Evolutionary conservation across 345 rosid species (phyloP), one percentile per base, ranked within the genome.

Genomic region (Angophora floribunda): DNA sequence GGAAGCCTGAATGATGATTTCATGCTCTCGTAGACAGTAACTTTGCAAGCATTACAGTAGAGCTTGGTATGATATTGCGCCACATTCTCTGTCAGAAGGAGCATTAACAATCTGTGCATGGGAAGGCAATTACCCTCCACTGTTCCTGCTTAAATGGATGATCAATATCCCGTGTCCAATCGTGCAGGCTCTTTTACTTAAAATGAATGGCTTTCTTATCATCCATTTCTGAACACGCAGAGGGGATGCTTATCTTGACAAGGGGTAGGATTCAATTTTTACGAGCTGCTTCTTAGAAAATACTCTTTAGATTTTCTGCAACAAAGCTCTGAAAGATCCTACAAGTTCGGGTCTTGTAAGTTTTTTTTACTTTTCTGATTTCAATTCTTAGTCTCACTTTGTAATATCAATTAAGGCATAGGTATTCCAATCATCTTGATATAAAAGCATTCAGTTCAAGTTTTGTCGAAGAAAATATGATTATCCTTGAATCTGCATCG

Each of bases 401-500:
- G 45, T 15, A 67, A 32, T 67, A 7, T 63, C 17, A 28, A 61
- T 61, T 2, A 7, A 22, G 12, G 22, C 79, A 9, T 16, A 16
- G 79, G 79, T 67, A 2, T 32, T 16, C 22, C 45, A 16, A 67
- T 67, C 4, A 1, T 32, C 21, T 67, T 16, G 45, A 67, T 67
- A 7, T 16, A 44, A 8, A 67, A 32, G 45, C 0, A 32, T 16
- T 32, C 12, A 36, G 79, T 16, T 16, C 21, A 7, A 65, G 41
- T 7, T 65, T 65, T 53, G 22, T 65, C 0, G 0, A 65, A 65
- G 44, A 65, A n/a, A 15, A 30, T 32, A 65, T 30, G 44, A 30
- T 65, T 65, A 65, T 65, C 11, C 44, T 32, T 0, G 0, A 32
- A 13, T 0, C 12, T 32, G 45, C 24, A 0, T 16, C 1, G 2